phyloP scores from a whole-genome alignment of 495 filamentous ascomycete genomes.

The Hyphodiscus hymeniophilus region DNA sequence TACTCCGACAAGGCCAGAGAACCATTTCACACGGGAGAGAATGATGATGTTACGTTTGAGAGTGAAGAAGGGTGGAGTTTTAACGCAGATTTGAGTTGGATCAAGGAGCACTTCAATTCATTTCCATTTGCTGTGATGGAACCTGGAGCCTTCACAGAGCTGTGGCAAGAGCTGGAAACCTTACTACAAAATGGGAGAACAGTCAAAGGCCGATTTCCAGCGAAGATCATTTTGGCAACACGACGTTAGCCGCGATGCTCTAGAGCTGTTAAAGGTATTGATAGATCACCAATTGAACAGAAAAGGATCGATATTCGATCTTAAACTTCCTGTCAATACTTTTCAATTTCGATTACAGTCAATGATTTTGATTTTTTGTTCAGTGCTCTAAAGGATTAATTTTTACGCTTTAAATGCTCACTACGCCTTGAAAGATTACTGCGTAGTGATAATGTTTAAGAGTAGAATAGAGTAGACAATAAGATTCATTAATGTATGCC shows the following conservation, averaged over 20 bases:
- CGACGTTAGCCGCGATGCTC: not conserved
- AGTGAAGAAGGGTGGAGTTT: conserved; percentile 2
- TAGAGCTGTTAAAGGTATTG: not conserved
- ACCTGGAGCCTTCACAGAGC: not conserved
- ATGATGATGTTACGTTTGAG: not conserved
- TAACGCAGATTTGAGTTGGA: not conserved
- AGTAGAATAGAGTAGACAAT: no score
- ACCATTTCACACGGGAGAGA: not conserved
- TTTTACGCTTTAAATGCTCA: no score
- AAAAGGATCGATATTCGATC: no score
- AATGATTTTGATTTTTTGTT: no score
- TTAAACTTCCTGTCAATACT: no score
- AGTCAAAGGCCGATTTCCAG: not conserved
- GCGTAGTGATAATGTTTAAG: no score
- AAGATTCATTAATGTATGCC: no score
- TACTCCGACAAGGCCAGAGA: not conserved
- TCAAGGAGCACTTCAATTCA: conserved; percentile 1
- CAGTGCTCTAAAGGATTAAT: no score
- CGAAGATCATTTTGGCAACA: conserved; percentile 2
- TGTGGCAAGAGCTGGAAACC: not conserved
- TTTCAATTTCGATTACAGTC: no score
- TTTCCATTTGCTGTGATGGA: not conserved
- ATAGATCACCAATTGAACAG: no score
- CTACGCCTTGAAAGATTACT: no score
- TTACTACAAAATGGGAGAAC: not conserved